Evolutionary conservation across 148 eudicot species (phyloP).

Genomic region (Camellia granthamiana): DNA sequence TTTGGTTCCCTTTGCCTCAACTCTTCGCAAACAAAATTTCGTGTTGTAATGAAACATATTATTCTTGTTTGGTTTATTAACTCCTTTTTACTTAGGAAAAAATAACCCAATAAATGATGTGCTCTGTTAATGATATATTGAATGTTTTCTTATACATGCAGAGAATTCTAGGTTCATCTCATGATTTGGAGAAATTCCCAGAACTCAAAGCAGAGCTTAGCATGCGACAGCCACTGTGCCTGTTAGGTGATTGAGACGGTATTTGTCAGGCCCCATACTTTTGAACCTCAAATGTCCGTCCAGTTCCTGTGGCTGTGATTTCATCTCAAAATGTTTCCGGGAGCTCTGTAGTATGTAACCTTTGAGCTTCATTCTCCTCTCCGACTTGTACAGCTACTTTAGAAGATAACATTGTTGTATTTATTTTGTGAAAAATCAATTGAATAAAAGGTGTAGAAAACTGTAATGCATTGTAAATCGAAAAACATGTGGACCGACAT

Average conservation of each 20-base stretch:
- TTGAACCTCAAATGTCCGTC: neutral
- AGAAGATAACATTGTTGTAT: neutral
- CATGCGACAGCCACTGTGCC: slow-evolving; percentile 85
- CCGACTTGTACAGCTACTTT: slow-evolving; percentile 3
- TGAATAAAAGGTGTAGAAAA: neutral
- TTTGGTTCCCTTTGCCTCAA: neutral
- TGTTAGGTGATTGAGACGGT: slow-evolving; percentile 63
- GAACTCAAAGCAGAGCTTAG: slow-evolving; percentile 90
- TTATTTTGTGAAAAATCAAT: neutral
- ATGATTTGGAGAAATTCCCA: slow-evolving; percentile 71
- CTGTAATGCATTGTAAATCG: neutral
- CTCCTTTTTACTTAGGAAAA: neutral
- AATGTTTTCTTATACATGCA: slow-evolving; percentile 32
- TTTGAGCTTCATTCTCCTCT: neutral
- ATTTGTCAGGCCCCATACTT: neutral
- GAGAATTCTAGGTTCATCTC: slow-evolving; percentile 66
- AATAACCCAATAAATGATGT: neutral
- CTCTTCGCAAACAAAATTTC: neutral
- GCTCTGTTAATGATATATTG: neutral
- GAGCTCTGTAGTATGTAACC: neutral
- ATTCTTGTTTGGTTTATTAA: neutral
- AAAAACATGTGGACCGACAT: neutral
- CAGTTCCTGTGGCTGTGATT: neutral
- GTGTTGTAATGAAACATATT: neutral
- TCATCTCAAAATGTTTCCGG: neutral